Percentiles rank a stretch among this genome's conserved stretches.
These are phyloP conservation scores for Marasmius sp. DNA, from an alignment of 1,284 basidiomycete genomes.

Conservation along the genomic window DNA sequence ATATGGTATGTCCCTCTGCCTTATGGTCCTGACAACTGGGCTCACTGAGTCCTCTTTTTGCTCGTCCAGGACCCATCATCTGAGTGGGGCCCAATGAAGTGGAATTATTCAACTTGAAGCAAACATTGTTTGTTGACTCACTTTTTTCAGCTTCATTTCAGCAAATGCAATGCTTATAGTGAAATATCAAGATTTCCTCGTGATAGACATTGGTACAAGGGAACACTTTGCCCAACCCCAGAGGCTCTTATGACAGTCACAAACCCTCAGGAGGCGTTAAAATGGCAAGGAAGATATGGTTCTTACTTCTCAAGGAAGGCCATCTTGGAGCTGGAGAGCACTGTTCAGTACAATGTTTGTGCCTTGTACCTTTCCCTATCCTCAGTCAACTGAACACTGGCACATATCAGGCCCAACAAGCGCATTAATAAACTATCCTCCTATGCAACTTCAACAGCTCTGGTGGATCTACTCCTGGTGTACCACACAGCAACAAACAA, in stretches of 20 bases:
- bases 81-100: constrained; percentile 10
- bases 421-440: background rate
- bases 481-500: background rate
- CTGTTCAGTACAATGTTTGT: constrained; percentile 23
- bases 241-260: constrained; percentile 12
- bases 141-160: constrained; percentile 9
- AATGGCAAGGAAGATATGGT: constrained; percentile 19
- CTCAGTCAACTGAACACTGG: constrained; percentile 14
- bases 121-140: background rate
- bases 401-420: background rate
- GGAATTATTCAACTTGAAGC: background rate
- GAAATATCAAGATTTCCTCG: constrained; percentile 19
- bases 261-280: constrained; percentile 18
- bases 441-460: background rate
- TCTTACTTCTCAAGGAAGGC: constrained; percentile 26
- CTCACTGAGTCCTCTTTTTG: background rate
- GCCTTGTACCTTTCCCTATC: background rate
- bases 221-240: constrained; percentile 5
- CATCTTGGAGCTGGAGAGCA: constrained; percentile 21
- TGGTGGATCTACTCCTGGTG: background rate
- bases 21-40: background rate
- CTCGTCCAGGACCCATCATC: constrained; percentile 3
- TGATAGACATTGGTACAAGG: constrained; percentile 22
- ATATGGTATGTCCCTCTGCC: constrained; percentile 18
- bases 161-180: constrained; percentile 1